Conservation (phyloP, 495 filamentous ascomycete genomes). For the Opeltia flavorubescens region DNA sequence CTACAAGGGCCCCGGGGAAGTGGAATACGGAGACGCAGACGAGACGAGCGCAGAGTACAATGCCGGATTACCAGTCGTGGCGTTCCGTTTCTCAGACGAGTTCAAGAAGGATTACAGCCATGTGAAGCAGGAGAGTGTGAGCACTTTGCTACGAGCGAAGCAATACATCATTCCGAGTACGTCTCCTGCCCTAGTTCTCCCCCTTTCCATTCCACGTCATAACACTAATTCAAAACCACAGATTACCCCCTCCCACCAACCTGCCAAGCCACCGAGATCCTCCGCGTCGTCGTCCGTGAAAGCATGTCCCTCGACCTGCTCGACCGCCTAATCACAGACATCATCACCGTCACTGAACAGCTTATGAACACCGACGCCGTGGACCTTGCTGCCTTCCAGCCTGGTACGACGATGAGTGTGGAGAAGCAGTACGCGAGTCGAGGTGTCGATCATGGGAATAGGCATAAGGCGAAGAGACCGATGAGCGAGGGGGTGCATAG, state of each 20-base stretch:
- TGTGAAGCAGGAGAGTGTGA: conserved; percentile 52
- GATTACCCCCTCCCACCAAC: conserved; percentile 56
- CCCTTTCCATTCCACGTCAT: background rate
- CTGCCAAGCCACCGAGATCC: conserved; percentile 49
- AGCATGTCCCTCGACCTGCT: conserved; percentile 55
- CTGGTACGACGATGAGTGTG: conserved; percentile 16
- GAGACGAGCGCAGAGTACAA: conserved; percentile 49
- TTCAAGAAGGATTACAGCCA: conserved; percentile 50
- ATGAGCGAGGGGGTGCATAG: conserved; percentile 47
- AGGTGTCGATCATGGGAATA: conserved; percentile 19
- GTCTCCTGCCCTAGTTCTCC: conserved; percentile 5
- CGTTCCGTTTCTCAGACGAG: conserved; percentile 49
- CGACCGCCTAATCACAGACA: conserved; percentile 43
- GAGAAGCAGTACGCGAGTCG: conserved; percentile 25
- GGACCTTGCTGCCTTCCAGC: conserved; percentile 25
- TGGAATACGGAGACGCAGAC: conserved; percentile 22
- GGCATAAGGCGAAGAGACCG: conserved; percentile 25
- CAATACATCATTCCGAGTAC: conserved; percentile 63
- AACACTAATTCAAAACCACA: no score
- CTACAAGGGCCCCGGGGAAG: conserved; percentile 20
- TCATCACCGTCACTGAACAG: conserved; percentile 40
- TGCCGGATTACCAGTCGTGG: conserved; percentile 56
- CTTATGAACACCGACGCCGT: conserved; percentile 38
- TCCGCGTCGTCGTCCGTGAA: conserved; percentile 56
- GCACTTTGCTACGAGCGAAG: conserved; percentile 47